Evolutionary conservation across 2,329 filamentous ascomycete species (phyloP).

Genomic region (Gaeumannomyces sp.): DNA sequence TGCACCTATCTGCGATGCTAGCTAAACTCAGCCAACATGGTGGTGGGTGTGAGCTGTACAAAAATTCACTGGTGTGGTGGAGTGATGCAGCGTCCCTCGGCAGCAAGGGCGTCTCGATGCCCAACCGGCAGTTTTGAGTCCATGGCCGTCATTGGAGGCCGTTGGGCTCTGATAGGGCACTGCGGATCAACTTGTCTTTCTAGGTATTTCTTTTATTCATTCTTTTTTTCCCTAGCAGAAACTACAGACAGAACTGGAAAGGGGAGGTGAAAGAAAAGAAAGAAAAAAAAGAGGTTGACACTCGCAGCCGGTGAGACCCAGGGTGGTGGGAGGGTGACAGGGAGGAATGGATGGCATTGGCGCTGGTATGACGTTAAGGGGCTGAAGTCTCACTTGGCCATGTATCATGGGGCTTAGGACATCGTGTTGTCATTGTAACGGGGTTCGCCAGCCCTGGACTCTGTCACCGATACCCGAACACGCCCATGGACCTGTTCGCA

Average conservation of each 20-base stretch:
- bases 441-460: no score
- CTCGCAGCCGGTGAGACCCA: no score
- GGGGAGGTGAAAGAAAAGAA: background rate
- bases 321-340: background rate
- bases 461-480: background rate
- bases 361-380: background rate
- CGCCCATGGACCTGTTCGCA: background rate
- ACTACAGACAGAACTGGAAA: background rate
- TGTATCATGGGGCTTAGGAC: background rate
- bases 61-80: slow-evolving; percentile 17
- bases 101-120: slow-evolving; percentile 40
- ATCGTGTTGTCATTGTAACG: background rate
- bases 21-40: slow-evolving; percentile 15
- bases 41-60: slow-evolving; percentile 44
- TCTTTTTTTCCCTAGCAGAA: background rate
- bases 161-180: slow-evolving; percentile 29
- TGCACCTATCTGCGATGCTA: background rate
- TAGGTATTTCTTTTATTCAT: background rate
- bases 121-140: slow-evolving; percentile 34
- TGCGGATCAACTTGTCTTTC: slow-evolving; percentile 16
- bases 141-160: slow-evolving; percentile 22
- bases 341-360: background rate
- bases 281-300: background rate
- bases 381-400: background rate
- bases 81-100: slow-evolving; percentile 21